phyloP scores from a whole-genome alignment of 169 alveolate genomes.

The Plasmodium adleri region DNA sequence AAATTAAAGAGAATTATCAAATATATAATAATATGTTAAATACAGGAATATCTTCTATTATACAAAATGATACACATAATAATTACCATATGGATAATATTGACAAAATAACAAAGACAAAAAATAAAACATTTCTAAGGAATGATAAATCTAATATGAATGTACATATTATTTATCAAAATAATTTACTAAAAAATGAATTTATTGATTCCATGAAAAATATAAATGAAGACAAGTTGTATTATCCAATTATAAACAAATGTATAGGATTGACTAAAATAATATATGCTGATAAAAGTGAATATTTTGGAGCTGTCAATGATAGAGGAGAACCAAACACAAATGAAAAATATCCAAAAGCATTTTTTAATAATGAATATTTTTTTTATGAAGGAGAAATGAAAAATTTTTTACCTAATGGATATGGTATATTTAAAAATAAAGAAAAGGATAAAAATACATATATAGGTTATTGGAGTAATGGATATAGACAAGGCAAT shows the following conservation, averaged over 20 bases:
- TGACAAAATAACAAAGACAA: no score
- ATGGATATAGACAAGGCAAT: conserved; percentile 76
- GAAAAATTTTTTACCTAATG: conserved; percentile 72
- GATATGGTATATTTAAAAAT: conserved; percentile 76
- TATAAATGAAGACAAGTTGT: conserved; percentile 50
- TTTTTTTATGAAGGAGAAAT: conserved; percentile 75
- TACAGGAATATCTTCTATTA: no score
- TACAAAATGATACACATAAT: no score
- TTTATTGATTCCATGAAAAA: conserved; percentile 61
- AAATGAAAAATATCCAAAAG: conserved; percentile 63
- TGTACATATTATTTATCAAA: conserved; percentile 2
- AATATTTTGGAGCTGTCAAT: conserved; percentile 69
- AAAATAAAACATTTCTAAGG: no score
- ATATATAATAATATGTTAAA: no score
- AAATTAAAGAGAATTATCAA: no score
- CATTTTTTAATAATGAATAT: conserved; percentile 60
- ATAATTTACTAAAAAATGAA: conserved; percentile 19
- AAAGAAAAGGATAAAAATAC: conserved; percentile 60
- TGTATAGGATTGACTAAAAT: conserved; percentile 60
- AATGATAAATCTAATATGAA: no score
- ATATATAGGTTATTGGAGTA: conserved; percentile 75
- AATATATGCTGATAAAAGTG: conserved; percentile 76
- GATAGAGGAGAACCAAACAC: conserved; percentile 73
- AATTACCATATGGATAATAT: no score
- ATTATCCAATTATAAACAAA: conserved; percentile 53